phyloP scores from a whole-genome alignment of 2,329 filamentous ascomycete genomes.

The Aspergillus thermomutatus region DNA sequence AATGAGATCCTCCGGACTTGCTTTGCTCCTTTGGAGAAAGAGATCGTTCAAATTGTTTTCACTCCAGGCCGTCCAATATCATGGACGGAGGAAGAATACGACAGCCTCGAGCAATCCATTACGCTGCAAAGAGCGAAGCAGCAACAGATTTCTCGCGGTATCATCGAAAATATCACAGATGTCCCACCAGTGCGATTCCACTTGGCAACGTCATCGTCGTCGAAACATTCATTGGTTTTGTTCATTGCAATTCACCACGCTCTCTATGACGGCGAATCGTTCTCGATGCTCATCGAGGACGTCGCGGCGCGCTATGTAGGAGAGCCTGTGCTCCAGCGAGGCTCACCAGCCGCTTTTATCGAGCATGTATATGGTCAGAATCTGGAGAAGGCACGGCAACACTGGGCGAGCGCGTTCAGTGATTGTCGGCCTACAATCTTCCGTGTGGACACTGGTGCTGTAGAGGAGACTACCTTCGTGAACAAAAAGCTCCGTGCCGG shows the following conservation, averaged over 20 bases:
- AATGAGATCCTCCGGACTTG: conserved; percentile 40
- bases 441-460: conserved; percentile 2
- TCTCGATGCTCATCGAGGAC: conserved; percentile 33
- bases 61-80: conserved; percentile 8
- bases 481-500: conserved; percentile 13
- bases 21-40: conserved; percentile 34
- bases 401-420: conserved; percentile 25
- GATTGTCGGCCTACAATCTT: conserved; percentile 22
- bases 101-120: conserved; percentile 12
- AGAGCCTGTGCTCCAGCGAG: conserved; percentile 12
- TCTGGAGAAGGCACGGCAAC: conserved; percentile 21
- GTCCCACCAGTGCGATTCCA: conserved; percentile 28
- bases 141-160: conserved; percentile 18
- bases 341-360: conserved; percentile 22
- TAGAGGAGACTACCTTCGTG: conserved; percentile 10
- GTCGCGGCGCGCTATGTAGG: conserved; percentile 25
- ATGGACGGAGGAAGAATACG: conserved; percentile 21
- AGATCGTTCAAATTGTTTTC: conserved; percentile 36
- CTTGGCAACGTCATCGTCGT: conserved; percentile 12
- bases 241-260: conserved; percentile 37
- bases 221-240: conserved; percentile 15
- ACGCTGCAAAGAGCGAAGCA: conserved; percentile 6
- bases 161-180: conserved; percentile 23
- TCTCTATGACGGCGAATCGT: conserved; percentile 36
- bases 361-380: conserved; percentile 26